These are phyloP conservation scores for Phialophora macrospora DNA, from an alignment of 2,329 filamentous ascomycete species.

Conservation along the genomic window DNA sequence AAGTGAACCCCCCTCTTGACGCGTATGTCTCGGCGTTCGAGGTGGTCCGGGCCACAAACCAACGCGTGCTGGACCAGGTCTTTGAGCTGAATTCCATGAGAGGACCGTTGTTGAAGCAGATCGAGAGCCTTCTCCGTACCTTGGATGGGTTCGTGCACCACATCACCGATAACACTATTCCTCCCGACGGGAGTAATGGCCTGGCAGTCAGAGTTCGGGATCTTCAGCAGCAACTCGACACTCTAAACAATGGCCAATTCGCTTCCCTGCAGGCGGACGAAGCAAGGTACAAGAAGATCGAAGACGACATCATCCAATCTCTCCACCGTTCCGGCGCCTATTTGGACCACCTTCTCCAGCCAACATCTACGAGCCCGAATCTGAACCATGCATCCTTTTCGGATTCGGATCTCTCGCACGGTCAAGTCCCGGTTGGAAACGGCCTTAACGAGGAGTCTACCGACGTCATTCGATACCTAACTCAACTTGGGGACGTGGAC, in stretches of 20 bases:
- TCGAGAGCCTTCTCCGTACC: neutral
- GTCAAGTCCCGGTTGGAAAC: neutral
- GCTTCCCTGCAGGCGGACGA: conserved; percentile 11
- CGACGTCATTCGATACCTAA: conserved; percentile 6
- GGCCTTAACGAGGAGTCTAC: conserved; percentile 1
- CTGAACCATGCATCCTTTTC: neutral
- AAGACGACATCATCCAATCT: conserved; percentile 19
- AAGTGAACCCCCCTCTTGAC: neutral
- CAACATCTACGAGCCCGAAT: neutral
- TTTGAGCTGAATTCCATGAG: conserved; percentile 17
- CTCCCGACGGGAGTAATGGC: neutral
- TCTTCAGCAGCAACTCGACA: conserved; percentile 8
- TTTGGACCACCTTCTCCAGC: conserved; percentile 4
- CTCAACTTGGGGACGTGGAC: conserved; percentile 14
- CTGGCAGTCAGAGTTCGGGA: neutral
- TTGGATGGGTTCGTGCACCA: conserved; percentile 11
- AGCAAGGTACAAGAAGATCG: conserved; percentile 2
- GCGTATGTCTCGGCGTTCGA: conserved; percentile 8
- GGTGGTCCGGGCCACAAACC: conserved; percentile 1
- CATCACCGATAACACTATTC: neutral
- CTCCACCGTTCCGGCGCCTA: conserved; percentile 8
- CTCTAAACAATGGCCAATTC: conserved; percentile 7
- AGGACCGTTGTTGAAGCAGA: conserved; percentile 1
- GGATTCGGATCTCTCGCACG: neutral
- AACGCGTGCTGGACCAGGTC: conserved; percentile 3